Conservation (phyloP, 2,329 filamentous ascomycete species). For the Zymoseptoria ardabiliae region DNA sequence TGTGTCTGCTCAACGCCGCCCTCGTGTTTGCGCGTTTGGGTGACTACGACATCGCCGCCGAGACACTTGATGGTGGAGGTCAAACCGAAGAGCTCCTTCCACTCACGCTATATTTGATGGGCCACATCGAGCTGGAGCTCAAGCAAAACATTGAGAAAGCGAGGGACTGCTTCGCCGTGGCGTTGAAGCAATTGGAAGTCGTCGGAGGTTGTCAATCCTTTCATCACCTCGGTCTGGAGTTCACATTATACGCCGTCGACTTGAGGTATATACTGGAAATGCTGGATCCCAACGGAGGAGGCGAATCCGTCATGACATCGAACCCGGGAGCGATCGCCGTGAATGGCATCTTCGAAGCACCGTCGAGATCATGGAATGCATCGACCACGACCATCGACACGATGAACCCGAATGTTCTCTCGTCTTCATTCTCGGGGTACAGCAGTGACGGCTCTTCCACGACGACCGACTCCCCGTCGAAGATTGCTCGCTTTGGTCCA, state of each 20-base stretch:
- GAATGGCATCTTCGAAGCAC: constrained; percentile 23
- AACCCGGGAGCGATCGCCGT: constrained; percentile 17
- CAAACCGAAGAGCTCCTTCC: constrained; percentile 11
- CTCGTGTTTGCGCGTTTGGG: constrained; percentile 26
- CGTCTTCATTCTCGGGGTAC: not conserved
- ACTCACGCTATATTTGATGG: constrained; percentile 25
- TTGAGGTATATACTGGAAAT: constrained; percentile 11
- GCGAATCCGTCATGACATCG: constrained; percentile 1
- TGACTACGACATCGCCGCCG: constrained; percentile 20
- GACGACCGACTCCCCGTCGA: not conserved
- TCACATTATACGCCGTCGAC: constrained; percentile 12
- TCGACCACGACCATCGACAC: not conserved
- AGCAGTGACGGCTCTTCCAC: not conserved
- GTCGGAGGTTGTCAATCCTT: constrained; percentile 8
- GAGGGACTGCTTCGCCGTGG: constrained; percentile 18
- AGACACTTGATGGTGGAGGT: constrained; percentile 20
- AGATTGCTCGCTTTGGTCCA: not conserved
- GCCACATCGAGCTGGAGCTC: constrained; percentile 23
- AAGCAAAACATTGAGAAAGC: constrained; percentile 13
- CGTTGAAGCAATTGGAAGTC: constrained; percentile 11
- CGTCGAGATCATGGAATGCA: constrained; percentile 1
- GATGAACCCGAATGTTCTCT: not conserved
- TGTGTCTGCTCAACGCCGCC: constrained; percentile 25
- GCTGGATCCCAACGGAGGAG: constrained; percentile 1
- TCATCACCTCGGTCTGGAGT: constrained; percentile 16